Evolutionary conservation across 2,329 filamentous ascomycete species (phyloP), one percentile per base, ranked within the genome.

Genomic region (Pseudogymnoascus sp.): DNA sequence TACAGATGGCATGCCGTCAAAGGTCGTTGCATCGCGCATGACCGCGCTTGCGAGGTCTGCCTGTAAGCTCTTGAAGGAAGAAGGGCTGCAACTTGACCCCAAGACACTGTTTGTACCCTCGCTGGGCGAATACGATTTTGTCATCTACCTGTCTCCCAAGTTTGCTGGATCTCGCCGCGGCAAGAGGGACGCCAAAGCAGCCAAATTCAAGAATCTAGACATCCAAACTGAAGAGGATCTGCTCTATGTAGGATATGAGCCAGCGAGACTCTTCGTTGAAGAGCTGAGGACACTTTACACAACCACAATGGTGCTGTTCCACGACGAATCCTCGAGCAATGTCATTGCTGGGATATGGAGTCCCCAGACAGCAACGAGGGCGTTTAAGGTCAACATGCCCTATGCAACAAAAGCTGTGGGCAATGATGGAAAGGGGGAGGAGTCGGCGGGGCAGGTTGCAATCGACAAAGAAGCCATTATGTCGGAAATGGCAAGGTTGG

Each of bases 21-120:
- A 90, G 73, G 90, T 98, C 59, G 85, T 93, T 28, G 93, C 93
- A 11, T 85, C 87, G 12, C 86, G 95, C 40, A 89, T 98, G 83
- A 92, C 89, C 0, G 85, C 84, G 3, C 80, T 99, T 1, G 91
- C 93, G 6, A 87, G 88, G 68, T 89, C 91, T 2, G 91, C 91
- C 10, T 84, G 84, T 70, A 84, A 84, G 61, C 73, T 89, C 10
- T 77, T 90, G 12, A 82, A 79, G 59, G 75, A 78, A 10, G 73
- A 83, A 35, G 82, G 81, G 26, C 71, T 82, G 26, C 75, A 77
- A 11, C 74, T 91, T 61, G 78, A 87, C 59, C 75, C 82, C 1
- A 77, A 79, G 33, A 75, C 78, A 1, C 80, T 98, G 7, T 98
- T 98, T 76, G 79, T 83, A n/a, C 81, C 89, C 2, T 84, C 88